These are phyloP conservation scores for Hymenoscyphus salicellus DNA, from an alignment of 2,329 filamentous ascomycete species.

Conservation along the genomic window DNA sequence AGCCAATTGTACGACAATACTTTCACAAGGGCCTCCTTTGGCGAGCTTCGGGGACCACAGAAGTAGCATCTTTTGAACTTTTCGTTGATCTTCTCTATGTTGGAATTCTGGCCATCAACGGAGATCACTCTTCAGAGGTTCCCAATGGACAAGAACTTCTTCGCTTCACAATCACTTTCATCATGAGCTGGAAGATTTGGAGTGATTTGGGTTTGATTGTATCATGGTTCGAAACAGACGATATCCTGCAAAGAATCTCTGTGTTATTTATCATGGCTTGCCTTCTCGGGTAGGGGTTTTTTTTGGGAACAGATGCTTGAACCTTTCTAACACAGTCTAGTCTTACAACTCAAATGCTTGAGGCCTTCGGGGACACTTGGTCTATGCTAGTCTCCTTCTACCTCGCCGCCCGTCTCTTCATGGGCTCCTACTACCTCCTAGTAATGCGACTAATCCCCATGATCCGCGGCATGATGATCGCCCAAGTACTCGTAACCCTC, in stretches of 20 bases:
- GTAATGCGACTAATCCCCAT: slow-evolving; percentile 53
- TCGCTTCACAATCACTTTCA: slow-evolving; percentile 59
- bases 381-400: slow-evolving; percentile 60
- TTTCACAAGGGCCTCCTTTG: slow-evolving; percentile 64
- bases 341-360: slow-evolving; percentile 61
- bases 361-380: slow-evolving; percentile 56
- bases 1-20: slow-evolving; percentile 60
- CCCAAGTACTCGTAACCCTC: slow-evolving; percentile 43
- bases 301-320: background rate
- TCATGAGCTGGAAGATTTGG: slow-evolving; percentile 61
- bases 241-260: slow-evolving; percentile 56
- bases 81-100: slow-evolving; percentile 61
- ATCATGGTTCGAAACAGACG: slow-evolving; percentile 60
- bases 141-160: slow-evolving; percentile 55
- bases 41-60: slow-evolving; percentile 56
- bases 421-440: slow-evolving; percentile 46
- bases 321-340: slow-evolving; percentile 27
- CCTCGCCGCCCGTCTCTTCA: slow-evolving; percentile 54
- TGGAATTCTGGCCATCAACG: slow-evolving; percentile 59
- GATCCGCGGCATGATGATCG: slow-evolving; percentile 54
- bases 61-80: slow-evolving; percentile 62
- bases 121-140: slow-evolving; percentile 57
- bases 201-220: slow-evolving; percentile 55
- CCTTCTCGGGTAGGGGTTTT: slow-evolving; percentile 50
- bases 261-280: slow-evolving; percentile 60